phyloP scores from a whole-genome alignment of 2,329 filamentous ascomycete genomes.

The Didymella pinodella region DNA sequence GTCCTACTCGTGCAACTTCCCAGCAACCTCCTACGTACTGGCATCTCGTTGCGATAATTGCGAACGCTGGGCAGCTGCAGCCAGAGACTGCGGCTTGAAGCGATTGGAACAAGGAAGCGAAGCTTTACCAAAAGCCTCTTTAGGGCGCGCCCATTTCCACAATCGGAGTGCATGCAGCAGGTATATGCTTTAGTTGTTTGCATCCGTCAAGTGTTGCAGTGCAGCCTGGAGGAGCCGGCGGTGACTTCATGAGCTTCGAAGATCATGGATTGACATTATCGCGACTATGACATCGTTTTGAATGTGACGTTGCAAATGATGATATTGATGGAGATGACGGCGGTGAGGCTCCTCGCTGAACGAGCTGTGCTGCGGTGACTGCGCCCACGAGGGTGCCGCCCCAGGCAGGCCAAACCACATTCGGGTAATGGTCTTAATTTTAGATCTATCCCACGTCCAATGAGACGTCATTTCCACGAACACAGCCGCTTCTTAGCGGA shows the following conservation, averaged over 20 bases:
- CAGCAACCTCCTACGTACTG: background rate
- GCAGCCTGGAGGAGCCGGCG: constrained; percentile 10
- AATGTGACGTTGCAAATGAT: constrained; percentile 11
- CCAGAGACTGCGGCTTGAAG: constrained; percentile 4
- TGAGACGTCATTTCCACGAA: constrained; percentile 13
- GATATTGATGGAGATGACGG: constrained; percentile 8
- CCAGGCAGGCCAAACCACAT: constrained; percentile 20
- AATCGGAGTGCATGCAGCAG: constrained; percentile 16
- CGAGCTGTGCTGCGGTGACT: constrained; percentile 21
- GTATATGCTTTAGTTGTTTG: constrained; percentile 1
- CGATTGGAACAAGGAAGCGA: constrained; percentile 12
- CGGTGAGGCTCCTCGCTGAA: constrained; percentile 32
- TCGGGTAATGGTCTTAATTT: constrained; percentile 34
- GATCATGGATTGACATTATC: background rate
- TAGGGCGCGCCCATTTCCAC: constrained; percentile 15
- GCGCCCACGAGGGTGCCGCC: constrained; percentile 30
- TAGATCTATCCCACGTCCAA: constrained; percentile 29
- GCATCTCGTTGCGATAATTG: background rate
- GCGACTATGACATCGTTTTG: background rate
- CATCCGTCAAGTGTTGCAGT: constrained; percentile 11
- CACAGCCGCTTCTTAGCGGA: constrained; percentile 33
- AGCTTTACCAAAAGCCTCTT: constrained; percentile 8
- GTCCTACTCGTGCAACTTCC: background rate
- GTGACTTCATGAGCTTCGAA: background rate
- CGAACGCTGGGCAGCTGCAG: constrained; percentile 10